Percentiles rank a stretch among this genome's conserved stretches.
Conservation (phyloP, 2,329 filamentous ascomycete species). For the Talaromyces albobiverticillius region DNA sequence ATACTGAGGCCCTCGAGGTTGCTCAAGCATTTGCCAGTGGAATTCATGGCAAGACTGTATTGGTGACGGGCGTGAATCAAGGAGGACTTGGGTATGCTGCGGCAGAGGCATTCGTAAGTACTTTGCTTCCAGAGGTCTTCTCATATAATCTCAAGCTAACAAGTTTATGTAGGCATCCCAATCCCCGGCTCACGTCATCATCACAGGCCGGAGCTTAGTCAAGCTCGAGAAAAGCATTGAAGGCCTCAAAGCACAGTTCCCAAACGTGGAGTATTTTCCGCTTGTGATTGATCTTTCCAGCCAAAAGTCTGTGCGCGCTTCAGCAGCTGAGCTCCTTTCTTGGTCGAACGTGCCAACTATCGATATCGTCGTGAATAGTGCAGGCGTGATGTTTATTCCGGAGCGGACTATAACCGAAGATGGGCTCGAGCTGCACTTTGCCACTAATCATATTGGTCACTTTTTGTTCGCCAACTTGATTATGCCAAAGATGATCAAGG, state of each 20-base stretch:
- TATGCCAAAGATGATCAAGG: conserved; percentile 16
- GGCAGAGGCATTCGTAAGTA: conserved; percentile 12
- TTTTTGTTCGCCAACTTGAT: conserved; percentile 35
- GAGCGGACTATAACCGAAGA: conserved; percentile 29
- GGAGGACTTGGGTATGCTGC: conserved; percentile 6
- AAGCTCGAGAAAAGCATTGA: conserved; percentile 14
- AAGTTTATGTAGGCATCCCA: conserved; percentile 20
- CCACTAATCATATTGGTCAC: conserved; percentile 39
- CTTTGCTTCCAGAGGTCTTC: neutral
- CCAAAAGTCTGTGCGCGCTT: conserved; percentile 27
- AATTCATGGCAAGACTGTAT: conserved; percentile 31
- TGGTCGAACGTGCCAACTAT: conserved; percentile 28
- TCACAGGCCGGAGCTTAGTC: conserved; percentile 15
- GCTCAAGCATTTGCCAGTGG: conserved; percentile 33
- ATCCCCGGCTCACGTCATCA: conserved; percentile 13
- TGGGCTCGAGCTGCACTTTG: conserved; percentile 38
- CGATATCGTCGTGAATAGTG: conserved; percentile 44
- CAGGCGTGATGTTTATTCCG: conserved; percentile 37
- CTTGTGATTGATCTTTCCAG: conserved; percentile 35
- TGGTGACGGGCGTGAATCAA: conserved; percentile 7
- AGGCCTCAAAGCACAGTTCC: conserved; percentile 13
- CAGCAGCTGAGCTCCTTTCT: conserved; percentile 29
- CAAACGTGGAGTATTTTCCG: conserved; percentile 19
- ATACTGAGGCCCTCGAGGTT: conserved; percentile 40
- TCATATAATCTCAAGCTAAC: neutral